phyloP scores from a whole-genome alignment of 176 grass and related monocot genomes.

The Zoysia japonica region DNA sequence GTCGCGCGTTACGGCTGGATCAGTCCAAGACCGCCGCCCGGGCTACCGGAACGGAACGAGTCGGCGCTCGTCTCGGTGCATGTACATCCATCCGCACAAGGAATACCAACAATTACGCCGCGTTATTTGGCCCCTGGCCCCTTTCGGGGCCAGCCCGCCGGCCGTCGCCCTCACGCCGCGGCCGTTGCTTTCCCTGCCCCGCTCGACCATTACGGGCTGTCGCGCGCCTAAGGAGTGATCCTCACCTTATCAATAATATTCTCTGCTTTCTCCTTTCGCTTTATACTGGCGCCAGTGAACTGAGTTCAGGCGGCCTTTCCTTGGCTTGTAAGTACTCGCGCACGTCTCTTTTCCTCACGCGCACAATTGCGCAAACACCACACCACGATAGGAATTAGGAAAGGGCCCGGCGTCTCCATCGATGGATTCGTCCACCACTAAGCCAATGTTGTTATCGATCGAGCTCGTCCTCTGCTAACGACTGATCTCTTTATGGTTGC shows the following conservation, averaged over 20 bases:
- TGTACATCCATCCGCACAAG: neutral
- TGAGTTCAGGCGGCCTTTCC: constrained; percentile 50
- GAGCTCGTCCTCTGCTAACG: neutral
- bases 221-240: neutral
- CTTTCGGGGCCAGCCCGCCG: neutral
- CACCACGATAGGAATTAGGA: neutral
- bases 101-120: neutral
- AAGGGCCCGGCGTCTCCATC: constrained; percentile 13
- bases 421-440: constrained; percentile 25
- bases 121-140: neutral
- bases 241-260: neutral
- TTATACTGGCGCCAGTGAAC: neutral
- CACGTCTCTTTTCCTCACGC: constrained; percentile 4
- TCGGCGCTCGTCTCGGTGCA: too few relatives aligned
- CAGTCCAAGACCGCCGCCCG: neutral
- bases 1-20: neutral
- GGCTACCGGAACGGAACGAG: too few relatives aligned
- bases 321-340: constrained; percentile 32
- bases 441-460: too few relatives aligned
- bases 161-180: constrained; percentile 7
- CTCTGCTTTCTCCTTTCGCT: neutral
- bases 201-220: constrained; percentile 35
- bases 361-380: neutral
- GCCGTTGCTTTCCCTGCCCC: constrained; percentile 25
- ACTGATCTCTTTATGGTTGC: neutral